These are phyloP conservation scores for Dissoconium aciculare DNA, from an alignment of 2,329 filamentous ascomycete species.

Conservation along the genomic window DNA sequence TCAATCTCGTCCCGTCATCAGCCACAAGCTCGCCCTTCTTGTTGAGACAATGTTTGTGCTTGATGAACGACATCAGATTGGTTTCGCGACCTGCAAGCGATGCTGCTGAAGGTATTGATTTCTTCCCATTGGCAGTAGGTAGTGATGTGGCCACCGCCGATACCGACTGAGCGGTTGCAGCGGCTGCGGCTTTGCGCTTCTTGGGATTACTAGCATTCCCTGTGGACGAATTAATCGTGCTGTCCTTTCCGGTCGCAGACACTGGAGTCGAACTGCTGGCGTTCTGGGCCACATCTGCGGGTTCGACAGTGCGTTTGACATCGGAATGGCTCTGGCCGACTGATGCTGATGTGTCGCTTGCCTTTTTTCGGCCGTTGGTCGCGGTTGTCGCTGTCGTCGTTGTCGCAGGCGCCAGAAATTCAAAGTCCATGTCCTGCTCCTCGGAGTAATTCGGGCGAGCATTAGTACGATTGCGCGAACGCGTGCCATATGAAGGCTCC, in stretches of 20 bases:
- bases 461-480: conserved; percentile 73
- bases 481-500: conserved; percentile 62
- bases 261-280: conserved; percentile 6
- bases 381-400: conserved; percentile 14
- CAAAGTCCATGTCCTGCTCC: conserved; percentile 82
- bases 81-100: conserved; percentile 43
- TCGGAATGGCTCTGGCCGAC: conserved; percentile 8
- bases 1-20: conserved; percentile 75
- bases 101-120: conserved; percentile 18
- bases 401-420: conserved; percentile 37
- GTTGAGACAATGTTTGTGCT: conserved; percentile 46
- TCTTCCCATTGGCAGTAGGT: conserved; percentile 7
- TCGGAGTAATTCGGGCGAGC: conserved; percentile 90
- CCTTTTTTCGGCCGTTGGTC: conserved; percentile 23
- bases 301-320: conserved; percentile 3
- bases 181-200: background rate
- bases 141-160: conserved; percentile 12
- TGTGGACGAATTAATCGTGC: conserved; percentile 1
- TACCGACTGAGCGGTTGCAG: conserved; percentile 21
- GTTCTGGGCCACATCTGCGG: conserved; percentile 4
- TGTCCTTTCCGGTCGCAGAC: background rate
- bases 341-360: conserved; percentile 16
- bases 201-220: conserved; percentile 3
- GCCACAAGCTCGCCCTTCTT: conserved; percentile 67
- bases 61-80: conserved; percentile 81